These are phyloP conservation scores for Fraxinus dipetala DNA, from an alignment of 305 asterid species.

Conservation along the genomic window DNA sequence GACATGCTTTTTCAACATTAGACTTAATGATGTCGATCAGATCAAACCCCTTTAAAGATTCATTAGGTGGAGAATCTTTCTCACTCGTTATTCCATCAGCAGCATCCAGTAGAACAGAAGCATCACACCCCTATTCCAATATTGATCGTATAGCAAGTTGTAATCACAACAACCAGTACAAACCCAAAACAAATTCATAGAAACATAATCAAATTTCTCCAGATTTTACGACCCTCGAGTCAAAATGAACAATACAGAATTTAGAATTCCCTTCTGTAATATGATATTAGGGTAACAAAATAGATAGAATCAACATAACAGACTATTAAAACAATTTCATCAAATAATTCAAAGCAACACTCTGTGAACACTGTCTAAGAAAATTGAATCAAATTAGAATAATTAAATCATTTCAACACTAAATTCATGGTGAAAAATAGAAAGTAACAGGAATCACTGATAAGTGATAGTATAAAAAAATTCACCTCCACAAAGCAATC, in stretches of 20 bases:
- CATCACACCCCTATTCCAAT: constrained; percentile 69
- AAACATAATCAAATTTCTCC: not conserved
- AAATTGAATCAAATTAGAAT: not conserved
- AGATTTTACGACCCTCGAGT: not conserved
- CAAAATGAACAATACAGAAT: not conserved
- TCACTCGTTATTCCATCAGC: constrained; percentile 48
- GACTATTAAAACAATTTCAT: not conserved
- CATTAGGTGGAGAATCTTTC: constrained; percentile 52
- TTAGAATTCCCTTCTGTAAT: not conserved
- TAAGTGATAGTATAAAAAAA: not conserved
- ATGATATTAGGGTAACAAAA: not conserved
- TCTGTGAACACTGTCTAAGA: not conserved
- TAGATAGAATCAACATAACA: not conserved
- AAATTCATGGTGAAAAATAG: constrained; percentile 1
- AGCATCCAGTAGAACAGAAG: constrained; percentile 65
- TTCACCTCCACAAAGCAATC: constrained; percentile 68
- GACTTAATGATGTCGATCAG: constrained; percentile 56
- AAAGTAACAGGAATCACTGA: not conserved
- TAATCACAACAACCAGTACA: not conserved
- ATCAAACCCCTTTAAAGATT: constrained; percentile 55
- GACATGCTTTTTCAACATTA: constrained; percentile 59
- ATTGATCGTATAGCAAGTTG: not conserved
- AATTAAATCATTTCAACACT: not conserved
- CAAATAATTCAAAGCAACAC: not conserved
- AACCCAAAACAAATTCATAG: not conserved